Percentiles rank a stretch among this genome's conserved stretches.
Evolutionary conservation across 2,329 filamentous ascomycete species (phyloP).

Genomic region (Colletotrichum liaoningense): DNA sequence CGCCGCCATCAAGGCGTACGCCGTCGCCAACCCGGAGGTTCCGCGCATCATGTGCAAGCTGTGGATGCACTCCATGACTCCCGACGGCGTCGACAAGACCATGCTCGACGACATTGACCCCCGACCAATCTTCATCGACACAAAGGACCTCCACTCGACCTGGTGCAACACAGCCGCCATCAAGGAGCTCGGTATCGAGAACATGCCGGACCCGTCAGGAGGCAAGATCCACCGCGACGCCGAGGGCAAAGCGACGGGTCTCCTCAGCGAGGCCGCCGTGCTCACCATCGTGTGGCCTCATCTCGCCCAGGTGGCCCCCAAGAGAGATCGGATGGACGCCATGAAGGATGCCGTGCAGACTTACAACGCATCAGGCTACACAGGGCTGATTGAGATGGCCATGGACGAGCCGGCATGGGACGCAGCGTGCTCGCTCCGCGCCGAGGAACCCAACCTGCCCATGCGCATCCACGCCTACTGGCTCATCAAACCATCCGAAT

Average conservation of each 20-base stretch:
- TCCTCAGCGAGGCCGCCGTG: slow-evolving; percentile 64
- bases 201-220: slow-evolving; percentile 59
- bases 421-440: slow-evolving; percentile 57
- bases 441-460: slow-evolving; percentile 48
- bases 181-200: slow-evolving; percentile 58
- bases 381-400: slow-evolving; percentile 69
- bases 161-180: slow-evolving; percentile 67
- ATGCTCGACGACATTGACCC: slow-evolving; percentile 65
- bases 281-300: slow-evolving; percentile 67
- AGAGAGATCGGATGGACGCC: slow-evolving; percentile 59
- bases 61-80: slow-evolving; percentile 66
- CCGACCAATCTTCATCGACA: slow-evolving; percentile 67
- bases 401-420: slow-evolving; percentile 70
- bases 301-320: slow-evolving; percentile 57
- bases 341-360: slow-evolving; percentile 60
- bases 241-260: slow-evolving; percentile 58
- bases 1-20: slow-evolving; percentile 56
- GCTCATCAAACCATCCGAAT: slow-evolving; percentile 62
- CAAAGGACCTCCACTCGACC: slow-evolving; percentile 66
- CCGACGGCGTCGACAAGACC: slow-evolving; percentile 55
- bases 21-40: slow-evolving; percentile 57
- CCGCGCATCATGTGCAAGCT: slow-evolving; percentile 63
- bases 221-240: slow-evolving; percentile 64
- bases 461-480: slow-evolving; percentile 67
- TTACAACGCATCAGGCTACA: slow-evolving; percentile 65